phyloP scores from a whole-genome alignment of 129 eudicot genomes.

The Pulicaria dysenterica region DNA sequence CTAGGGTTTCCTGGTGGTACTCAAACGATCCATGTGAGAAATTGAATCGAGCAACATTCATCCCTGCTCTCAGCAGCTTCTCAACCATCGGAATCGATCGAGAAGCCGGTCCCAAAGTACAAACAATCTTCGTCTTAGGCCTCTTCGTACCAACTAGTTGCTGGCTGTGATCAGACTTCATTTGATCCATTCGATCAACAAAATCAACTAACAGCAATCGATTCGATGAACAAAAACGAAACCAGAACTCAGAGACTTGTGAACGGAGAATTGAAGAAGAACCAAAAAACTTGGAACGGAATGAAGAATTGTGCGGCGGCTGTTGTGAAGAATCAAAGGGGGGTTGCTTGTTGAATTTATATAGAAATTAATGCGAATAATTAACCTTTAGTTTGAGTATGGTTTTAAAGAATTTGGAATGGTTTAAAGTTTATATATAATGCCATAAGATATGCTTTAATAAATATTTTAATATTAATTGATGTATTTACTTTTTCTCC shows the following conservation, averaged over 20 bases:
- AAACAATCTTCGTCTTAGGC: conserved; percentile 74
- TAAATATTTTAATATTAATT: background rate
- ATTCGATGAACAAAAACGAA: no score
- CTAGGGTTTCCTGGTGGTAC: conserved; percentile 69
- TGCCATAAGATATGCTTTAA: background rate
- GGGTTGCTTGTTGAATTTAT: conserved; percentile 8
- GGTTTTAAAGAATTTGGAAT: background rate
- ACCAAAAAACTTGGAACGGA: background rate
- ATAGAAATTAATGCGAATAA: background rate
- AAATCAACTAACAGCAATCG: background rate
- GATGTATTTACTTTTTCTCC: conserved; percentile 28
- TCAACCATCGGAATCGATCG: conserved; percentile 59
- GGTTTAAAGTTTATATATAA: background rate
- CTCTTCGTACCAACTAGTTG: conserved; percentile 39
- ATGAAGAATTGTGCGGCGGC: conserved; percentile 24
- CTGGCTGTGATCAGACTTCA: conserved; percentile 28
- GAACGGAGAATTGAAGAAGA: background rate
- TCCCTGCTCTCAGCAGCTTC: conserved; percentile 62
- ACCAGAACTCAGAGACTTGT: no score
- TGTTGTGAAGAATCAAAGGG: conserved; percentile 15
- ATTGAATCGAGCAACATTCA: conserved; percentile 77
- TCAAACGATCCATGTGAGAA: conserved; percentile 72
- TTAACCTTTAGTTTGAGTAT: background rate
- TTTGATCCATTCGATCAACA: conserved; percentile 34
- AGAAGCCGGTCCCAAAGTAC: conserved; percentile 71